Base-by-base conservation (phyloP, 495 filamentous ascomycete species). In the Elasticomyces elasticus region DNA sequence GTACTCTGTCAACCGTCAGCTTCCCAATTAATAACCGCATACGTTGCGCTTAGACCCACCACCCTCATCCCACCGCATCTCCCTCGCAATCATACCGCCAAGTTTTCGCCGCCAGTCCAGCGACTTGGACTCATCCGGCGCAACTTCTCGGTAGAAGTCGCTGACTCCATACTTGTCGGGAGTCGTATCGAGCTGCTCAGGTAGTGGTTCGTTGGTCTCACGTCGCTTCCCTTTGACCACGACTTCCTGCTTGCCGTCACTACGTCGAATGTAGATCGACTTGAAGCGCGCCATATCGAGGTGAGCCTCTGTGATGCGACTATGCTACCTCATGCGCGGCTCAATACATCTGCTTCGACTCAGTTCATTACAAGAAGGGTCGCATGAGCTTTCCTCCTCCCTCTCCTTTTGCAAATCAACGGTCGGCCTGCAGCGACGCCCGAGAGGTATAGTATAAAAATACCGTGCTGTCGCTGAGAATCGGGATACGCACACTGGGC, bases 51-150 rank as follows among this genome's bases (percentile, higher is more conserved):
- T n/a, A n/a, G n/a, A 52, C 20, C 69, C 61, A 33, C 51, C 46
- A 51, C 70, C 56, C 50, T 72, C 62, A 17, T 68, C 59, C 25
- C 62, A 62, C 19, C 66, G 71, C 27, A 76, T 54, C 48, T 75
- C 68, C 27, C 70, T 54, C 42, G 71, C 65, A 13, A 79, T 63
- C 73, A 78, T 74, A 10, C 69, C 72, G 25, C 73, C 77, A 30
- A 80, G 66, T 62, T 79, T 79, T 35, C 73, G 65, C 52, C 77
- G 64, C 77, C 77, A 80, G 43, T 80, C 76, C 9, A 72, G 55
- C 48, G 69, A 64, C 59, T 77, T 78, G 11, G 64, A 48, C 44
- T 76, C 71, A 28, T 71, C 67, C 0, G 47, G 33, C 3, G 59
- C 62, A 9, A 75, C 61, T 53, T 66, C 56, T 41, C 65, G 67